Conservation (phyloP, 2,329 filamentous ascomycete genomes). For the Colletotrichum theobromicola region DNA sequence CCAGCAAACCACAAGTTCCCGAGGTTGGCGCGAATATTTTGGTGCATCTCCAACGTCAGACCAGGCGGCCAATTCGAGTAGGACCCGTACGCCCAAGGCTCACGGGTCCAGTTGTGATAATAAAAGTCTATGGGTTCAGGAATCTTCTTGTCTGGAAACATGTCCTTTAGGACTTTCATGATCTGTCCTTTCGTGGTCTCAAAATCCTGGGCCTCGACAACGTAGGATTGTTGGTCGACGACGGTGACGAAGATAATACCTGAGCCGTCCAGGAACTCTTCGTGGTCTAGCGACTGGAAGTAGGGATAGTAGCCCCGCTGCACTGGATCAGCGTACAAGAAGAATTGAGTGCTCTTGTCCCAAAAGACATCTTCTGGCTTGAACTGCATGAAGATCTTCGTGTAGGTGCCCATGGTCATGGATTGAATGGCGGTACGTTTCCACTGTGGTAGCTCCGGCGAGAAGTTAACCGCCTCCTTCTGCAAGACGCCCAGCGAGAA, state of each 20-base stretch:
- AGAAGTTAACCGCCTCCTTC: slow-evolving; percentile 62
- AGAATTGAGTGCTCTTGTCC: slow-evolving; percentile 49
- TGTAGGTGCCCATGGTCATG: slow-evolving; percentile 75
- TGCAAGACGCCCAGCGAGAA: slow-evolving; percentile 74
- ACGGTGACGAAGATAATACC: slow-evolving; percentile 72
- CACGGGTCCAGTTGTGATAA: slow-evolving; percentile 63
- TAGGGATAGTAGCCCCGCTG: slow-evolving; percentile 55
- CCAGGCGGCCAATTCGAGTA: slow-evolving; percentile 73
- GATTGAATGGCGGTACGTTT: slow-evolving; percentile 67
- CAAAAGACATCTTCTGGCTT: slow-evolving; percentile 65
- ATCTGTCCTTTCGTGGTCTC: slow-evolving; percentile 61
- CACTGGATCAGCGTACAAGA: slow-evolving; percentile 49
- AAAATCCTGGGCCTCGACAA: slow-evolving; percentile 63
- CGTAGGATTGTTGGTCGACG: slow-evolving; percentile 59
- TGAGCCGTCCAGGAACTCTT: slow-evolving; percentile 64
- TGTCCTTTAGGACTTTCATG: slow-evolving; percentile 60
- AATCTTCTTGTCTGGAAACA: slow-evolving; percentile 64
- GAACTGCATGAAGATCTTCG: slow-evolving; percentile 76
- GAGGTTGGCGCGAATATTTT: slow-evolving; percentile 71
- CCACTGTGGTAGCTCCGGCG: slow-evolving; percentile 65
- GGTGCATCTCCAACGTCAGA: slow-evolving; percentile 68
- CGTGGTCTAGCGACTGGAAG: slow-evolving; percentile 66
- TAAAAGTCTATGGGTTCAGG: slow-evolving; percentile 65
- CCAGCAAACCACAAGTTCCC: slow-evolving; percentile 68
- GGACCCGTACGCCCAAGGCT: slow-evolving; percentile 58